Evolutionary conservation across 768 basidiomycete species (phyloP), one percentile per base, ranked within the genome.

Genomic region (Nidularia sp.): DNA sequence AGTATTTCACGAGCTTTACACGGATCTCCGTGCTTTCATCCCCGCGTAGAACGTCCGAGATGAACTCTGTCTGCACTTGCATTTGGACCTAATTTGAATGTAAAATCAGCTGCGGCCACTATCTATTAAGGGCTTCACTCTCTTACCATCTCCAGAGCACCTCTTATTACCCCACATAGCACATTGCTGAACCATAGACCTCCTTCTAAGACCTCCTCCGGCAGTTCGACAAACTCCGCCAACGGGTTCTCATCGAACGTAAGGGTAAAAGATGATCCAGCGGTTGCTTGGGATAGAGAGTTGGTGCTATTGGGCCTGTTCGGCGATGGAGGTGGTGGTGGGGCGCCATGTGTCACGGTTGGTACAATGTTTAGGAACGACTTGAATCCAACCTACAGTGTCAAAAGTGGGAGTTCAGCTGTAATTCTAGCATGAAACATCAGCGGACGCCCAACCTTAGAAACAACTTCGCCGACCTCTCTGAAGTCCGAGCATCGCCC

Each of bases 141-240:
- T 68, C 79, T 55, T 61, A 97, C 97, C 97, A 99, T 98, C 73
- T 99, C 97, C 48, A 99, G 67, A 34, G 94, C 84, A 2, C 97
- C 97, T 49, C 95, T 75, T 47, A 98, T 68, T 6, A 98, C 96
- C 4, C 97, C 97, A 62, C 94, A 96, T 1, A 97, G 73, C 42
- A 98, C 87, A 68, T 98, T 98, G 69, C 91, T 94, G 67, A 94
- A 98, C 92, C 93, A 97, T 34, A 99, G 70, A 1, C 93, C 95
- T 13, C 93, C 93, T 62, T 96, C 91, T 29, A 95, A 73, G 1
- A 83, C 93, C 58, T 97, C 94, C 48, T 94, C 90, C 0, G 97
- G 96, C 18, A 99, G 77, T 64, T 98, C 97, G 22, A 96, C 96
- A 68, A 99, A 98, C 62, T 99, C 97, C 6, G 94, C 85, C 53